phyloP scores from a whole-genome alignment of 345 rosid species.

The Lepidium africanum region DNA sequence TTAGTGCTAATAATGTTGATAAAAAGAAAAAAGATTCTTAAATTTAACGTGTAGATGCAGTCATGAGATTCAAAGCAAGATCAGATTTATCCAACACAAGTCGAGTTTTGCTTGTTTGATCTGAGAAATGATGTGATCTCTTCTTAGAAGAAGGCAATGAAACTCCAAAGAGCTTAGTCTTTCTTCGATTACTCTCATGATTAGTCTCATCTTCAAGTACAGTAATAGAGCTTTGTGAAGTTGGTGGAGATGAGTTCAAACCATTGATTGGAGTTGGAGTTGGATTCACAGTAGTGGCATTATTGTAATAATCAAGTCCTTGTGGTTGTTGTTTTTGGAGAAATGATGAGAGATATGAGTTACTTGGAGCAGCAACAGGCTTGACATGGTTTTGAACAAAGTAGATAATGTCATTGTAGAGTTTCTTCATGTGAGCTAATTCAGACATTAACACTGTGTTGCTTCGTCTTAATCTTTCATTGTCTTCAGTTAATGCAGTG shows the following conservation, averaged over 20 bases:
- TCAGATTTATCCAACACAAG: conserved; percentile 75
- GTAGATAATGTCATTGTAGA: conserved; percentile 80
- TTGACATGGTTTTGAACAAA: conserved; percentile 90
- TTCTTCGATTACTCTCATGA: conserved; percentile 18
- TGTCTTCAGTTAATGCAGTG: conserved; percentile 68
- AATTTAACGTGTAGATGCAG: conserved; percentile 41
- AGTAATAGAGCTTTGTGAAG: conserved; percentile 28
- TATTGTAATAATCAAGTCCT: conserved; percentile 18
- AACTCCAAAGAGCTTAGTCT: conserved; percentile 75
- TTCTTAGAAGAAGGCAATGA: conserved; percentile 59
- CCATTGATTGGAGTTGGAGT: background rate
- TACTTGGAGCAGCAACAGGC: conserved; percentile 63
- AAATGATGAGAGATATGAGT: conserved; percentile 42
- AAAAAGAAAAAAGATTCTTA: background rate
- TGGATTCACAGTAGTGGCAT: background rate
- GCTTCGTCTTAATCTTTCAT: conserved; percentile 71
- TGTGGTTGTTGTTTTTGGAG: conserved; percentile 32
- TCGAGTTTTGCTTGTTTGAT: conserved; percentile 53
- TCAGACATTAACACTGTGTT: conserved; percentile 76
- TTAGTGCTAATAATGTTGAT: conserved; percentile 13
- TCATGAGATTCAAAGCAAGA: conserved; percentile 76
- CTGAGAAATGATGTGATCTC: conserved; percentile 42
- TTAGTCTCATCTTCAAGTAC: conserved; percentile 21
- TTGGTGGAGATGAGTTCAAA: conserved; percentile 24
- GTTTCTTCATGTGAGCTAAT: conserved; percentile 85